A percentile compares a stretch with the other conserved stretches of the same genome.
These are phyloP conservation scores for Penicillium italicum DNA, from an alignment of 2,329 filamentous ascomycete genomes.

Conservation along the genomic window DNA sequence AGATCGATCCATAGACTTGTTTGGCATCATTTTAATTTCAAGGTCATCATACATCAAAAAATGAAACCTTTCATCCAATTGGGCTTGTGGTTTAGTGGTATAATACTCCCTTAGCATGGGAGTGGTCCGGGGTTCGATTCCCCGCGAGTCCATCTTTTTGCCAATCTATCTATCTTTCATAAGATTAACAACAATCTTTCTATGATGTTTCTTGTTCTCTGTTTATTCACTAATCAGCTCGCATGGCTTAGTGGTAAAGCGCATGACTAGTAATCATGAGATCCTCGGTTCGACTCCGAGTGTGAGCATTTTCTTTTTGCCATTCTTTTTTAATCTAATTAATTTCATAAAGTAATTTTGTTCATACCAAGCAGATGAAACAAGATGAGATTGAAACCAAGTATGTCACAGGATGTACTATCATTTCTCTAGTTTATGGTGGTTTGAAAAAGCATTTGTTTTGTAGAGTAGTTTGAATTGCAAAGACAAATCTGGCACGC, in stretches of 20 bases:
- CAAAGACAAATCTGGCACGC: neutral
- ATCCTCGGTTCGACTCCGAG: neutral
- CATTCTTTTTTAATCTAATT: too few relatives aligned
- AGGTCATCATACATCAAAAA: too few relatives aligned
- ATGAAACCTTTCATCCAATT: conserved; percentile 2
- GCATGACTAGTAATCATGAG: too few relatives aligned
- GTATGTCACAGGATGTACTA: neutral
- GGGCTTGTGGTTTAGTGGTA: conserved; percentile 47
- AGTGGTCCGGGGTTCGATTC: conserved; percentile 49
- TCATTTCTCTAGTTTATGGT: neutral
- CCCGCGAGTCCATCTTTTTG: conserved; percentile 44
- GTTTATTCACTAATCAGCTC: too few relatives aligned
- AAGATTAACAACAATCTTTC: too few relatives aligned
- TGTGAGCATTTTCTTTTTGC: conserved; percentile 3
- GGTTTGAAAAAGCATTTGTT: neutral
- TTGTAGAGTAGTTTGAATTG: neutral
- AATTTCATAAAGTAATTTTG: too few relatives aligned
- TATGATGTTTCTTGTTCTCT: too few relatives aligned
- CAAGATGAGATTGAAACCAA: neutral
- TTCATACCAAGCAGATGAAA: too few relatives aligned
- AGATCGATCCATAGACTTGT: too few relatives aligned
- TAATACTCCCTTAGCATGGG: conserved; percentile 48
- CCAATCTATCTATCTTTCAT: too few relatives aligned
- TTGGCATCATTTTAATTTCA: too few relatives aligned
- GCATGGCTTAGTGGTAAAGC: too few relatives aligned